A percentile compares a stretch with the other conserved stretches of the same genome.
Conservation (phyloP, 176 grass and related monocot species). For the Rhipidocladum racemiflorum region DNA sequence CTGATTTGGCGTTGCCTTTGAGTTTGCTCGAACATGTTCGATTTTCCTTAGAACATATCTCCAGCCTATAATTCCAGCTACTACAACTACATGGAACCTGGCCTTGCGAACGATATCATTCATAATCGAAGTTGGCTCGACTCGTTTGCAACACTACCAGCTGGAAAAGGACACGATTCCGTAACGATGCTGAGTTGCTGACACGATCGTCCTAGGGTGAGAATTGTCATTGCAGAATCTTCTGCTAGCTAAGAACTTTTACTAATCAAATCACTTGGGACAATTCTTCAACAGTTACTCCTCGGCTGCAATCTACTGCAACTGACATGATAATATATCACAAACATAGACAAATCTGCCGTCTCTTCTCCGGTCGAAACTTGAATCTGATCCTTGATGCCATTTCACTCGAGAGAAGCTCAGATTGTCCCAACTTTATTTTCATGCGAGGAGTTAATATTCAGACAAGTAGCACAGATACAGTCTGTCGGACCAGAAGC, state of each 20-base stretch:
- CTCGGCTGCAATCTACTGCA: neutral
- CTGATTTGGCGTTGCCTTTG: too few species aligned
- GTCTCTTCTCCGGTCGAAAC: neutral
- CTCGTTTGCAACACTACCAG: too few species aligned
- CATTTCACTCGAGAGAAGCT: neutral
- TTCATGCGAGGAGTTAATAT: neutral
- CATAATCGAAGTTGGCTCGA: too few species aligned
- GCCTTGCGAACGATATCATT: too few species aligned
- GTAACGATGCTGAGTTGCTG: too few species aligned
- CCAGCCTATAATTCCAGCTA: too few species aligned
- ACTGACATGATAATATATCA: neutral
- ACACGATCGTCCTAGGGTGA: neutral
- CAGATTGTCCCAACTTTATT: neutral
- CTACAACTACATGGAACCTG: too few species aligned
- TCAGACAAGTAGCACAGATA: neutral
- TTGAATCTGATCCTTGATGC: neutral
- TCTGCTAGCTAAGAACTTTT: neutral
- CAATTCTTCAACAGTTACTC: too few species aligned
- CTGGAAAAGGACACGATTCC: neutral
- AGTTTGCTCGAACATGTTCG: too few species aligned
- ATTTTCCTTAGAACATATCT: too few species aligned
- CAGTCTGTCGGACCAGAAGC: neutral
- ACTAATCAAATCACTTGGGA: neutral
- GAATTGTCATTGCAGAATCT: neutral
- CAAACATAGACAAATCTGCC: neutral